These are phyloP conservation scores for Corylus avellana DNA, from an alignment of 306 rosid species.

Conservation along the genomic window DNA sequence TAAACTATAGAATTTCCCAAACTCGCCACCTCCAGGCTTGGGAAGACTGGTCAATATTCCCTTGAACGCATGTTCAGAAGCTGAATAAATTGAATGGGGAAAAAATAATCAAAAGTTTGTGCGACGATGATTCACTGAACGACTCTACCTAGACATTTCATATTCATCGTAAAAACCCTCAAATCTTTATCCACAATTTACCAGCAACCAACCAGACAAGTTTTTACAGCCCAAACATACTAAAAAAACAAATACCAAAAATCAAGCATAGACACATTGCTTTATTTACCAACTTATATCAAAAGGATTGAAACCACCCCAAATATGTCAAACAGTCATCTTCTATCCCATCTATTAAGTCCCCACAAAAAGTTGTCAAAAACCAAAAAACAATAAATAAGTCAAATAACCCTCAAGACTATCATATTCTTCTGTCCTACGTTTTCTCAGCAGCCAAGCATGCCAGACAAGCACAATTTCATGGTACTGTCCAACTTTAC, in stretches of 20 bases:
- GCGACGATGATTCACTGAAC: neutral
- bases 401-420: too few species aligned
- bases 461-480: too few species aligned
- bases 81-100: slow-evolving; percentile 4
- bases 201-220: neutral
- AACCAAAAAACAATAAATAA: too few species aligned
- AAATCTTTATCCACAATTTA: neutral
- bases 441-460: too few species aligned
- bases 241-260: neutral
- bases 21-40: slow-evolving; percentile 35
- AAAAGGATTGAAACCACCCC: neutral
- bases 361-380: too few species aligned
- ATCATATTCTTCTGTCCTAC: too few species aligned
- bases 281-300: neutral
- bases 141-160: neutral
- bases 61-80: slow-evolving; percentile 27
- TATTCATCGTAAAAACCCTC: neutral
- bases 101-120: neutral
- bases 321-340: neutral
- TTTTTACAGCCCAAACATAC: neutral
- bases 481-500: too few species aligned
- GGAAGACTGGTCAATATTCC: slow-evolving; percentile 27
- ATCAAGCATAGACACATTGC: neutral
- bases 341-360: too few species aligned
- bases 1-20: slow-evolving; percentile 25